Evolutionary conservation across 1,284 basidiomycete species (phyloP).

Genomic region (Boletus hoseneyae): DNA sequence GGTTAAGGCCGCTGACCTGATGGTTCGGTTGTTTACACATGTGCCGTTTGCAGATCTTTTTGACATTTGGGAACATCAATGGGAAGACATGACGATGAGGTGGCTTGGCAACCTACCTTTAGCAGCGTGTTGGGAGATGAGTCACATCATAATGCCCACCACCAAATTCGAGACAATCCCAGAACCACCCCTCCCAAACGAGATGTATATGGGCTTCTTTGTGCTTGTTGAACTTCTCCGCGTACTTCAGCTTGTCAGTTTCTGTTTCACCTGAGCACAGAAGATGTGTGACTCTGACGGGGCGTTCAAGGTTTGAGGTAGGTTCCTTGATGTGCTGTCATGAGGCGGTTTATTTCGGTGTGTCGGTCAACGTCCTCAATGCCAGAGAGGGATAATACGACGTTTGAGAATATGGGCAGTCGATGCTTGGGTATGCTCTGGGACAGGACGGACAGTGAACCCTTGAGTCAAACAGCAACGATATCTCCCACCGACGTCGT

Average conservation of each 20-base stretch:
- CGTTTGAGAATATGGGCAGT: slow-evolving; percentile 62
- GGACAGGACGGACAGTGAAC: background rate
- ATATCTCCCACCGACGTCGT: slow-evolving; percentile 54
- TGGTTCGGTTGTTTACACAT: slow-evolving; percentile 1
- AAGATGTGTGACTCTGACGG: slow-evolving; percentile 66
- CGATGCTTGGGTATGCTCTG: slow-evolving; percentile 55
- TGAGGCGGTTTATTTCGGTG: slow-evolving; percentile 52
- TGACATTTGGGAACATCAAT: slow-evolving; percentile 45
- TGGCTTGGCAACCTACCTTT: slow-evolving; percentile 62
- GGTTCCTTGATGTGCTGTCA: slow-evolving; percentile 51
- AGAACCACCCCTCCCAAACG: slow-evolving; percentile 86
- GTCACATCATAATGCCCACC: slow-evolving; percentile 49
- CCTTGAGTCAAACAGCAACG: slow-evolving; percentile 22
- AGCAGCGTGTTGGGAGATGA: no score
- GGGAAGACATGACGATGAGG: slow-evolving; percentile 46
- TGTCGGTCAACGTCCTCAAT: slow-evolving; percentile 52
- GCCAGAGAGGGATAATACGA: slow-evolving; percentile 67
- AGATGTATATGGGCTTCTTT: slow-evolving; percentile 65
- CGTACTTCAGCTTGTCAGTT: slow-evolving; percentile 69
- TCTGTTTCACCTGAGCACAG: slow-evolving; percentile 45
- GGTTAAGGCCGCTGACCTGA: slow-evolving; percentile 7
- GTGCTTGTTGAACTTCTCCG: slow-evolving; percentile 61
- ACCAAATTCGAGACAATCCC: slow-evolving; percentile 70
- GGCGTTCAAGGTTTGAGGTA: slow-evolving; percentile 64
- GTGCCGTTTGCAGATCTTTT: slow-evolving; percentile 40